Percentiles rank a stretch among this genome's conserved stretches.
Evolutionary conservation across 2,329 filamentous ascomycete species (phyloP).

Genomic region (Fusarium veterinarium): DNA sequence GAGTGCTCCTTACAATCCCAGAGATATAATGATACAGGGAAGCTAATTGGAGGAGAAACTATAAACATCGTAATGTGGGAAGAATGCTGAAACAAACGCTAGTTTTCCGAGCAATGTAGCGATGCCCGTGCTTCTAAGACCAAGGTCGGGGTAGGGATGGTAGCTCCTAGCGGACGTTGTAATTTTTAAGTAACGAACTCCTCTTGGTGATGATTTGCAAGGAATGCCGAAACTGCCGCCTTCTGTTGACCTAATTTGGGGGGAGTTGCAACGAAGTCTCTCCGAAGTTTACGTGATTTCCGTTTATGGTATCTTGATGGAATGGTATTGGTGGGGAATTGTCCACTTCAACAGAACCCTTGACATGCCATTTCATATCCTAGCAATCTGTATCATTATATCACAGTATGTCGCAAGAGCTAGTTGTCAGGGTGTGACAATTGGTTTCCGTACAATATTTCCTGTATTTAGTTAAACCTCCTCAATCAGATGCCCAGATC

Average conservation of each 20-base stretch:
- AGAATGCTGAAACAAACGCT: conserved; percentile 36
- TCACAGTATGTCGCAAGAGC: neutral
- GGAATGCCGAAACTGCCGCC: conserved; percentile 7
- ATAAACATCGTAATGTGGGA: conserved; percentile 7
- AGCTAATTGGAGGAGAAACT: conserved; percentile 45
- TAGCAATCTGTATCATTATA: neutral
- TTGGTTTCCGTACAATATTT: neutral
- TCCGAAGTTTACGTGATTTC: conserved; percentile 21
- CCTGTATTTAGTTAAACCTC: neutral
- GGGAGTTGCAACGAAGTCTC: neutral
- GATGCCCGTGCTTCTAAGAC: neutral
- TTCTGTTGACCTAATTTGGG: neutral
- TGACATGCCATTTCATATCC: neutral
- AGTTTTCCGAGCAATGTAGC: neutral
- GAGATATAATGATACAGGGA: conserved; percentile 12
- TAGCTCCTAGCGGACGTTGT: neutral
- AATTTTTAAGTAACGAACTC: neutral
- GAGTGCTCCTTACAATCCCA: conserved; percentile 18
- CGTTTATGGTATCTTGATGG: conserved; percentile 17
- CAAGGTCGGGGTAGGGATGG: neutral
- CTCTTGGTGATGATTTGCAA: neutral
- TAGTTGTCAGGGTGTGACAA: neutral
- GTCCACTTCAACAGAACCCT: conserved; percentile 4
- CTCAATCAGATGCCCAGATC: neutral
- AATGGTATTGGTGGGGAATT: conserved; percentile 26